A percentile compares a stretch with the other conserved stretches of the same genome.
These are phyloP conservation scores for Microglena sp. DNA, from an alignment of 139 green algal species.

Conservation along the genomic window DNA sequence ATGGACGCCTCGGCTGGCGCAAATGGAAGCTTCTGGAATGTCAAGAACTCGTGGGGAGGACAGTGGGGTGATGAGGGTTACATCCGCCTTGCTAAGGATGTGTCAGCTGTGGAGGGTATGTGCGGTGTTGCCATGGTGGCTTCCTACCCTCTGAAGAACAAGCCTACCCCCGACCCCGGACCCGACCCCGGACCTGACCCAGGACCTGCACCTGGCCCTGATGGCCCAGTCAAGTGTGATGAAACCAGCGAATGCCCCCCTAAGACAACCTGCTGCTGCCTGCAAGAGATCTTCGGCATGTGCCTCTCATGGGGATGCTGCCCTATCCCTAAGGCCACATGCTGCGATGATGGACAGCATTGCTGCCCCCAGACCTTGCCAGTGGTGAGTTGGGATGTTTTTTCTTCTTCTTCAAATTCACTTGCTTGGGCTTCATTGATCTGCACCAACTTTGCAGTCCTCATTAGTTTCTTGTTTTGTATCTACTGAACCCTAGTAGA, in stretches of 20 bases:
- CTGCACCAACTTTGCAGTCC: no score
- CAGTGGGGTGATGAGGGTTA: constrained; percentile 53
- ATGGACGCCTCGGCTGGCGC: constrained; percentile 6
- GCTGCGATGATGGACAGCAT: constrained; percentile 88
- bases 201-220: constrained; percentile 22
- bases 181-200: constrained; percentile 21
- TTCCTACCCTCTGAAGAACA: constrained; percentile 84
- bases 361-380: constrained; percentile 86
- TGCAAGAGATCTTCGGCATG: constrained; percentile 46
- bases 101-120: constrained; percentile 42
- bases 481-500: no score
- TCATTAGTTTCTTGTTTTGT: no score
- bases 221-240: constrained; percentile 63
- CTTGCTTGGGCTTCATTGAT: no score
- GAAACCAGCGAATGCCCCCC: constrained; percentile 45
- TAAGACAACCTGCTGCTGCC: constrained; percentile 83
- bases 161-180: constrained; percentile 38
- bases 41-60: constrained; percentile 96
- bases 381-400: no score
- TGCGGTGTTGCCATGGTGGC: constrained; percentile 85
- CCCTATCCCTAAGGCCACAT: constrained; percentile 76
- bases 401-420: no score
- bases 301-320: constrained; percentile 85
- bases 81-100: constrained; percentile 57
- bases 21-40: constrained; percentile 72